Percentiles rank a stretch among this genome's conserved stretches.
These are phyloP conservation scores for Xylogone sp. DNA, from an alignment of 2,329 filamentous ascomycete genomes.

Conservation along the genomic window DNA sequence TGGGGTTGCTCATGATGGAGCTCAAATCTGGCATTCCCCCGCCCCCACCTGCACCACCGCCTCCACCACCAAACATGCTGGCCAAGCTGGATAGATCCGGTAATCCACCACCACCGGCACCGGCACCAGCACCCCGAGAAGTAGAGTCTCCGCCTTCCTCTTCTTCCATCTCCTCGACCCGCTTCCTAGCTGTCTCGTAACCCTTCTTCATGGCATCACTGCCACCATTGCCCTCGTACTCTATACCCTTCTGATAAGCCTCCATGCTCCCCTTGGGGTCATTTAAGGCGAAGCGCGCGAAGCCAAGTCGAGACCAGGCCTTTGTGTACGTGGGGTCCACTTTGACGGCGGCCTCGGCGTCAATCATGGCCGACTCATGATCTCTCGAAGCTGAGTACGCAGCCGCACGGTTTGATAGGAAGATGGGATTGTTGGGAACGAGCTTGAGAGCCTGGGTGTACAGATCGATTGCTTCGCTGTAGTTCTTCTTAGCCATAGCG, in stretches of 20 bases:
- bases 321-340: slow-evolving; percentile 94
- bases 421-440: slow-evolving; percentile 85
- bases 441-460: slow-evolving; percentile 86
- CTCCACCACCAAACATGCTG: slow-evolving; percentile 66
- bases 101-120: slow-evolving; percentile 56
- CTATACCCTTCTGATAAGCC: slow-evolving; percentile 88
- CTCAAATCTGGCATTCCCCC: slow-evolving; percentile 86
- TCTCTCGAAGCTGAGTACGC: slow-evolving; percentile 83
- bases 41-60: slow-evolving; percentile 52
- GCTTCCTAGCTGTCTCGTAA: slow-evolving; percentile 85
- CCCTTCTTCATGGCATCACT: slow-evolving; percentile 98
- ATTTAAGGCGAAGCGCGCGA: slow-evolving; percentile 87
- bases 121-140: slow-evolving; percentile 41
- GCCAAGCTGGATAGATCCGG: slow-evolving; percentile 69
- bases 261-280: slow-evolving; percentile 92
- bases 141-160: slow-evolving; percentile 43
- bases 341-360: slow-evolving; percentile 86
- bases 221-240: slow-evolving; percentile 88
- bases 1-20: slow-evolving; percentile 92
- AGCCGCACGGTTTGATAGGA: slow-evolving; percentile 94
- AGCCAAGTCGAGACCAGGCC: slow-evolving; percentile 89
- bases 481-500: slow-evolving; percentile 94
- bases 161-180: slow-evolving; percentile 74
- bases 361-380: slow-evolving; percentile 77
- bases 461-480: slow-evolving; percentile 72